Conservation (phyloP, 176 grass and related monocot species). For the Triticum urartu region DNA sequence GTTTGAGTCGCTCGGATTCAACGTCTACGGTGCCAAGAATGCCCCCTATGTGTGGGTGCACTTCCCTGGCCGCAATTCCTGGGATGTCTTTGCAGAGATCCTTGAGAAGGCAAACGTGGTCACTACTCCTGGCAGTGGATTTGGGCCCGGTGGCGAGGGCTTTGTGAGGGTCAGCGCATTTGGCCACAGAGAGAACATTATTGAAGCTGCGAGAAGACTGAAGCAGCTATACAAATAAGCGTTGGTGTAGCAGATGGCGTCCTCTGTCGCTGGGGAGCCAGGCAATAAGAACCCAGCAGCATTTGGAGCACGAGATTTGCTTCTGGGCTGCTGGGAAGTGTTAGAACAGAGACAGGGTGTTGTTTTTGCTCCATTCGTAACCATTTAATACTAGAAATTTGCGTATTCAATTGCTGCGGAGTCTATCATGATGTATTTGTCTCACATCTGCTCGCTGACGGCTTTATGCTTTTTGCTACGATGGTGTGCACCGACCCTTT, state of each 20-base stretch:
- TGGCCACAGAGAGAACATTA: slow-evolving; percentile 69
- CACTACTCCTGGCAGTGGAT: slow-evolving; percentile 89
- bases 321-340: neutral
- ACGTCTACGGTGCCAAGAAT: slow-evolving; percentile 85
- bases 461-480: neutral
- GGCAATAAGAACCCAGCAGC: slow-evolving; percentile 25
- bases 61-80: slow-evolving; percentile 81
- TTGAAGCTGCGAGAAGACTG: slow-evolving; percentile 61
- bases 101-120: slow-evolving; percentile 83
- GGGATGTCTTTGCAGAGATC: slow-evolving; percentile 86
- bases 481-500: neutral
- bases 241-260: neutral
- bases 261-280: neutral
- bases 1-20: slow-evolving; percentile 78
- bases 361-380: slow-evolving; percentile 1
- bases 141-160: slow-evolving; percentile 83
- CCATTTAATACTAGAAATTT: neutral
- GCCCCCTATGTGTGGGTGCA: slow-evolving; percentile 97
- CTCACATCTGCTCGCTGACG: neutral
- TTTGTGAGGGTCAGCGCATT: slow-evolving; percentile 89
- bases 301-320: neutral
- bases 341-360: neutral
- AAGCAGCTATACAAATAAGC: slow-evolving; percentile 60
- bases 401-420: neutral
- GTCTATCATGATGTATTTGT: neutral